phyloP scores from a whole-genome alignment of 23 red algal genomes.

The Chondrus crispus region DNA sequence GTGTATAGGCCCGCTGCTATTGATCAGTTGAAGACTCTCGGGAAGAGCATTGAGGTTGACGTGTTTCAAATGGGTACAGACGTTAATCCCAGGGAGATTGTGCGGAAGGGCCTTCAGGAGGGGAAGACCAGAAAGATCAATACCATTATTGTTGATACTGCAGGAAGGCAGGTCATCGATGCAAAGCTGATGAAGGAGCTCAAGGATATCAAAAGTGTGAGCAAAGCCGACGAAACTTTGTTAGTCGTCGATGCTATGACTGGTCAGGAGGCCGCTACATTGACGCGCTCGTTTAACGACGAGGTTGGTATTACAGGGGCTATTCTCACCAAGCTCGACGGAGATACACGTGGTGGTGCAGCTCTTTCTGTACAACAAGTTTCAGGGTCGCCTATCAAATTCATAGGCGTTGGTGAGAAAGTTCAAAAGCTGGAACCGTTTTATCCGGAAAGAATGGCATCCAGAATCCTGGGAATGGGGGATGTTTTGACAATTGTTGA shows the following conservation, averaged over 20 bases:
- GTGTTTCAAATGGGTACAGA: slow-evolving; percentile 50
- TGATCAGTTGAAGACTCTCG: slow-evolving; percentile 91
- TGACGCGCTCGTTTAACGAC: slow-evolving; percentile 83
- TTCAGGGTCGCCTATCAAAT: slow-evolving; percentile 80
- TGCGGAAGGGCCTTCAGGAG: slow-evolving; percentile 51
- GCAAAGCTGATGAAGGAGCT: slow-evolving; percentile 88
- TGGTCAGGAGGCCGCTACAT: slow-evolving; percentile 96
- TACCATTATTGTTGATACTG: slow-evolving; percentile 92
- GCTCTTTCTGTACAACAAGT: slow-evolving; percentile 89
- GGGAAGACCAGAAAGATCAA: slow-evolving; percentile 54
- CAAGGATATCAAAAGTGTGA: slow-evolving; percentile 59
- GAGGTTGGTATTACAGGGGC: slow-evolving; percentile 87
- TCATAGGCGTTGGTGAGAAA: slow-evolving; percentile 86
- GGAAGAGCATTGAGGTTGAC: slow-evolving; percentile 48
- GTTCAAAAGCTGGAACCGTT: slow-evolving; percentile 93
- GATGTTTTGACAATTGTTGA: slow-evolving; percentile 96
- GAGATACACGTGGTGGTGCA: slow-evolving; percentile 95
- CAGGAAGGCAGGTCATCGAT: slow-evolving; percentile 94
- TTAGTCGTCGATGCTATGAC: slow-evolving; percentile 99
- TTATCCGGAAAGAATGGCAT: slow-evolving; percentile 92
- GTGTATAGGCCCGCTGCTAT: slow-evolving; percentile 94
- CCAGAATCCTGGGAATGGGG: slow-evolving; percentile 97
- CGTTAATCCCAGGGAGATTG: slow-evolving; percentile 63
- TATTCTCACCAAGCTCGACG: slow-evolving; percentile 93
- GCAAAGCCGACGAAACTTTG: slow-evolving; percentile 77